Evolutionary conservation across 2,329 filamentous ascomycete species (phyloP).

Genomic region (Neocatenulostroma microsporum): DNA sequence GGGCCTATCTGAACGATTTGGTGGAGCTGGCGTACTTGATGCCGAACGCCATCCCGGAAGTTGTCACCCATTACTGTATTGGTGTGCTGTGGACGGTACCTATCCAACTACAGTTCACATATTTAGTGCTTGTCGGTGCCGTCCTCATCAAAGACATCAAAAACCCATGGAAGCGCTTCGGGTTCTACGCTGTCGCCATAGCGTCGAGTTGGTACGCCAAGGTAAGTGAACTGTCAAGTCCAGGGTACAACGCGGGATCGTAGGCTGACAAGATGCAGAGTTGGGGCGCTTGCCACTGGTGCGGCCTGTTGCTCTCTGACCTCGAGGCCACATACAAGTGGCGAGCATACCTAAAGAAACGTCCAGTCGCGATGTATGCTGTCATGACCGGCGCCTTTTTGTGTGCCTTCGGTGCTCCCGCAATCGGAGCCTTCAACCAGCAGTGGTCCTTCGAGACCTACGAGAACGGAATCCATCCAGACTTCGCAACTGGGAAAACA

Average conservation of each 20-base stretch:
- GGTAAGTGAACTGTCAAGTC: constrained; percentile 7
- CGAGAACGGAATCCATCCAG: constrained; percentile 40
- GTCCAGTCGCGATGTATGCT: too few species aligned
- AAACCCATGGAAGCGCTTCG: constrained; percentile 38
- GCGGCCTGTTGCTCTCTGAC: constrained; percentile 38
- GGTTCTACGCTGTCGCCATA: constrained; percentile 37
- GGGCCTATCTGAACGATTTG: constrained; percentile 35
- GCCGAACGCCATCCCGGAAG: constrained; percentile 40
- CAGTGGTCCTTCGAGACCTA: too few species aligned
- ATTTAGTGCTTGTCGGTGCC: constrained; percentile 34
- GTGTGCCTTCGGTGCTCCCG: too few species aligned
- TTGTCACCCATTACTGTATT: constrained; percentile 41
- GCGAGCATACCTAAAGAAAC: constrained; percentile 33
- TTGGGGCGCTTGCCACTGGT: constrained; percentile 40
- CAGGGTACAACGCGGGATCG: not conserved
- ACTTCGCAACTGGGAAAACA: constrained; percentile 31
- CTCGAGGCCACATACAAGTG: constrained; percentile 40
- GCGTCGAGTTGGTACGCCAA: constrained; percentile 37
- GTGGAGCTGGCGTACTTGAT: constrained; percentile 39
- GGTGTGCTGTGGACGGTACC: constrained; percentile 42
- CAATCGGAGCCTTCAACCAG: constrained; percentile 9
- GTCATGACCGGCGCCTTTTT: too few species aligned
- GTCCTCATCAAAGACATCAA: constrained; percentile 39
- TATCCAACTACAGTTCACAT: constrained; percentile 40
- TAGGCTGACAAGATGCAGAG: constrained; percentile 13